Base-by-base conservation (phyloP, 805 yeast species). In the Candida qinlingensis region DNA sequence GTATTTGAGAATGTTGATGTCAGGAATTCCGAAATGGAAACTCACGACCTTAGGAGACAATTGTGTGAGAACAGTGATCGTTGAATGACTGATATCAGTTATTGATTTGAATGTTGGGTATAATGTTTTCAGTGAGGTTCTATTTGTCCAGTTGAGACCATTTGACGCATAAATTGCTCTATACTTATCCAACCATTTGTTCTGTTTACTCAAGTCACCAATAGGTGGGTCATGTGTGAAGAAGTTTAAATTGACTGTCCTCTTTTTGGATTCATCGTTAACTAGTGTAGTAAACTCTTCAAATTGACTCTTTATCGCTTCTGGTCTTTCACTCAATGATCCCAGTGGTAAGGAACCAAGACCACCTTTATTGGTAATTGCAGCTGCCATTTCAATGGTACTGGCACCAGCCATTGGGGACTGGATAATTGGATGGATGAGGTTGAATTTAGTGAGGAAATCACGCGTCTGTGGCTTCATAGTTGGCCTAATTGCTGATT, bases 371-470 rank as follows among this genome's bases (percentile, higher is more conserved):
- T 62, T 60, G 4, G 71, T 59, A 1, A 75, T 71, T 1, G 65
- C 66, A 1, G 74, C 68, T 1, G 81, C 81, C 48, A 79, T 54
- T 31, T 62, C 59, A 2, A 70, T 63, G 1, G 78, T 75, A 11
- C 76, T 66, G 3, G 77, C 70, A 1, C 83, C 83, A 1, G 84
- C 83, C 84, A 80, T 79, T 25, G 85, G 84, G 0, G 84, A 71
- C 56, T 77, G 83, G 35, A 80, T 62, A 4, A 80, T 63, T 4
- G 80, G 81, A 46, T 58, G 59, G 40, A 56, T 64, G n/a, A 71
- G 49, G 4, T 67, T 71, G 26, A 72, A 54, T 5, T 48, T 46
- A 7, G 39, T 39, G 7, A 58, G 40, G 43, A 61, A 57, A 6
- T 43, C 31, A 4, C 36, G 31, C 2, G 48, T 27, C 37, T 57